Percentiles rank a stretch among this genome's conserved stretches.
phyloP scores from a whole-genome alignment of 2,329 filamentous ascomycete genomes.

The Fusarium succisae region DNA sequence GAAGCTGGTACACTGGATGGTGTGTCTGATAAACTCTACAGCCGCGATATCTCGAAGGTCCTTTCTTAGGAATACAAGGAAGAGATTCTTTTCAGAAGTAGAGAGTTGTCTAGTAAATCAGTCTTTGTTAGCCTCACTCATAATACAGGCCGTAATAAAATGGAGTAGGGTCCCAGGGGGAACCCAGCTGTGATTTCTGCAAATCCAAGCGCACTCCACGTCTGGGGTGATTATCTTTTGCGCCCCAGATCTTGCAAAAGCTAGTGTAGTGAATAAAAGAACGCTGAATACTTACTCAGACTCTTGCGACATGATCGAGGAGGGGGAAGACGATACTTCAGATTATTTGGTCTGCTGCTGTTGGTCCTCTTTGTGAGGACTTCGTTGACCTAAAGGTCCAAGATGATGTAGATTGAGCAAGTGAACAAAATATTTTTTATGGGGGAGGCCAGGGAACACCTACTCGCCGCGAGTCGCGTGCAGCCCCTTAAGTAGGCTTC shows the following conservation, averaged over 20 bases:
- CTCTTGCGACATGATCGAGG: neutral
- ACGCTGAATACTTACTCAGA: neutral
- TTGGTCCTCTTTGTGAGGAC: neutral
- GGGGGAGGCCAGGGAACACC: fast-evolving
- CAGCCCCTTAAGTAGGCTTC: neutral
- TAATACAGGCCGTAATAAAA: too few species aligned
- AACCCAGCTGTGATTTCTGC: neutral
- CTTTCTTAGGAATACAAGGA: neutral
- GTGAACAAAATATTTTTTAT: fast-evolving
- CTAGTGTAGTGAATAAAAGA: fast-evolving
- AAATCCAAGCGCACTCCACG: neutral
- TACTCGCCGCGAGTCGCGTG: neutral
- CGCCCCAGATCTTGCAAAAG: fast-evolving
- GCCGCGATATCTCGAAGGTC: neutral
- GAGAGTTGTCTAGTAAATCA: fast-evolving
- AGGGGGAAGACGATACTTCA: too few species aligned
- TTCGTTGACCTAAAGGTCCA: too few species aligned
- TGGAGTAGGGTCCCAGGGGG: too few species aligned
- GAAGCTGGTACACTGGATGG: neutral
- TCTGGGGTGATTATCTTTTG: neutral
- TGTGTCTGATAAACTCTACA: neutral
- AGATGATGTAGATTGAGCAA: too few species aligned
- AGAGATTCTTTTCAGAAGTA: neutral
- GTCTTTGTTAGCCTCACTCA: neutral
- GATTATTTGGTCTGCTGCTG: too few species aligned